A percentile compares a stretch with the other conserved stretches of the same genome.
These are phyloP conservation scores for Microcyclospora tardicrescens DNA, from an alignment of 2,329 filamentous ascomycete species.

Conservation along the genomic window DNA sequence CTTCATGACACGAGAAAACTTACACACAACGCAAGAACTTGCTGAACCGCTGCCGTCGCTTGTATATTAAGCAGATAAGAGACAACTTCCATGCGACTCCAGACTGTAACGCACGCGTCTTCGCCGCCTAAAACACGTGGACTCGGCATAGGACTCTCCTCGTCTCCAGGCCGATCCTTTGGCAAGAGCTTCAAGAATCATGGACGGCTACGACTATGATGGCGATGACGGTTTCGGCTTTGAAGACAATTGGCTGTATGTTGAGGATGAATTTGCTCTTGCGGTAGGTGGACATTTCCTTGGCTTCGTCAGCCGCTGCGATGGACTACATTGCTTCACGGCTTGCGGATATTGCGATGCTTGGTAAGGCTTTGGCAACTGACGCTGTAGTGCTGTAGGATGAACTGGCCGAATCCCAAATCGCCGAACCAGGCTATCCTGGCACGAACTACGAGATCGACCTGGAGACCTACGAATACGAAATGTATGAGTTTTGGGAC, in stretches of 20 bases:
- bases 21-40: too few relatives aligned
- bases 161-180: not conserved
- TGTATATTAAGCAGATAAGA: too few relatives aligned
- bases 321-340: not conserved
- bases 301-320: constrained; percentile 4
- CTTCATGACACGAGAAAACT: too few relatives aligned
- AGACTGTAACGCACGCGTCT: too few relatives aligned
- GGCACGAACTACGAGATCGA: constrained; percentile 20
- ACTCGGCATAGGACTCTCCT: too few relatives aligned
- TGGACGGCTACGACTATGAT: constrained; percentile 27
- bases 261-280: constrained; percentile 31
- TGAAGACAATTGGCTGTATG: constrained; percentile 32
- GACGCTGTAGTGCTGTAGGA: constrained; percentile 21
- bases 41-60: too few relatives aligned
- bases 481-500: constrained; percentile 35
- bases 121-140: too few relatives aligned
- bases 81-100: too few relatives aligned
- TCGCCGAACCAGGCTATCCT: constrained; percentile 30
- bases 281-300: constrained; percentile 20
- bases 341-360: too few relatives aligned
- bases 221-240: constrained; percentile 24
- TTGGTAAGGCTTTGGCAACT: too few relatives aligned
- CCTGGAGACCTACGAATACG: constrained; percentile 28
- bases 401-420: constrained; percentile 36
- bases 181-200: constrained; percentile 3